Conservation (phyloP, 1,284 basidiomycete genomes). For the Pyrrhoderma noxium region DNA sequence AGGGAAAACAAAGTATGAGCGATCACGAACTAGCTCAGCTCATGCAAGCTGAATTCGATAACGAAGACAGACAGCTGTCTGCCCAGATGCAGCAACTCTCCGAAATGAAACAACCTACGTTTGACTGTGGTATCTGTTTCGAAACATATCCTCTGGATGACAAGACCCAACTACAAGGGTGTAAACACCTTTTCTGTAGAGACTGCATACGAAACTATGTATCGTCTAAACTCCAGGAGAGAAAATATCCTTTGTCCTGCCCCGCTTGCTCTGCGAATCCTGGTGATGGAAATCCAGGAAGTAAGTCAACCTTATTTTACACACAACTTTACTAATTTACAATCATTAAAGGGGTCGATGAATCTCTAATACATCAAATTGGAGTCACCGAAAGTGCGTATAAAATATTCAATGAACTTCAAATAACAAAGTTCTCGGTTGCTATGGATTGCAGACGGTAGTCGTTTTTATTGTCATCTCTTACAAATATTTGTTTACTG, state of each 20-base stretch:
- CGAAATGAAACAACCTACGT: constrained; percentile 28
- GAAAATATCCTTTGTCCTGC: constrained; percentile 54
- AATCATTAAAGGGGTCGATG: constrained; percentile 34
- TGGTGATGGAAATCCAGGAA: constrained; percentile 9
- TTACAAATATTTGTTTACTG: too few relatives aligned
- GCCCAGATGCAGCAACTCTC: constrained; percentile 26
- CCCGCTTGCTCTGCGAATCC: constrained; percentile 40
- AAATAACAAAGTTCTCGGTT: constrained; percentile 45
- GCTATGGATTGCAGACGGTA: constrained; percentile 47
- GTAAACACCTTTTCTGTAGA: constrained; percentile 51
- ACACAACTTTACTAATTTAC: constrained; percentile 3
- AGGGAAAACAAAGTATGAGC: constrained; percentile 12
- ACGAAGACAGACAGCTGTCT: constrained; percentile 36
- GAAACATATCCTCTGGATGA: constrained; percentile 41
- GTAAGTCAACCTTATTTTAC: constrained; percentile 34
- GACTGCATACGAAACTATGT: constrained; percentile 43
- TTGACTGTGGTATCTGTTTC: constrained; percentile 53
- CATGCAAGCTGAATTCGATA: constrained; percentile 39
- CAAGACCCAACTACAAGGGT: constrained; percentile 38
- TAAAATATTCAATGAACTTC: constrained; percentile 44
- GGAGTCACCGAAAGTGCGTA: constrained; percentile 43
- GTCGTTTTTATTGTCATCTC: neutral
- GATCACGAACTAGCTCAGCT: constrained; percentile 27
- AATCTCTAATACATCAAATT: constrained; percentile 37
- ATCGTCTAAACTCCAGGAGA: constrained; percentile 40